Evolutionary conservation across 2,329 filamentous ascomycete species (phyloP), one percentile per base, ranked within the genome.

Genomic region (Diaporthe ampelina): DNA sequence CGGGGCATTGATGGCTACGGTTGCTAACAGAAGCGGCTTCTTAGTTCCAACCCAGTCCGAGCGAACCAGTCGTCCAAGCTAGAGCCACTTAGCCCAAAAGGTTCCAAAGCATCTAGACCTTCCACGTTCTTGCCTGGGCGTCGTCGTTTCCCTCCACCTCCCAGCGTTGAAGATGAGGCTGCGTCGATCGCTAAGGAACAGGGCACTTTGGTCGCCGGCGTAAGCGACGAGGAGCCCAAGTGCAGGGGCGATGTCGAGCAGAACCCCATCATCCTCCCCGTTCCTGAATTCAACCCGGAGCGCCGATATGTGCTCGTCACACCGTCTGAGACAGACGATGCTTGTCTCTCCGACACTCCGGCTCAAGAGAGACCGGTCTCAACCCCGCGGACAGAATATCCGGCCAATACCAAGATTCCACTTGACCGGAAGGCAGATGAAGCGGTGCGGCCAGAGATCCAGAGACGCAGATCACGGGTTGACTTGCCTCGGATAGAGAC

Each of bases 151-250:
- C 91, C 92, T 8, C 93, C 92, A 1, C 86, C 86, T 24, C 92
- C 93, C 5, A 91, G 83, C 48, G 92, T 93, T 63, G 93, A 95
- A 81, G 93, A 95, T 80, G 93, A 94, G 81, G 84, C 81, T 21
- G 87, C 85, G 19, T 90, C 93, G 10, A 82, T 94, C 50, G 88
- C 88, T 8, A 90, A 87, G 80, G 93, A 95, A 80, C 83, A 89
- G 78, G 85, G 86, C 35, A 79, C 81, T 57, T 82, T 83, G 37
- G 77, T 79, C 45, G 77, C 82, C 50, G 77, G 77, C 68, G 81
- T 77, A 57, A 78, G 77, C 71, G 86, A 85, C 73, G 91, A 92
- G 77, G 90, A 92, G 74, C 87, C 89, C 37, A 86, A 87, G 67
- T 88, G 88, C 73, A 89, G 89, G 73, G 94, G 94, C 52, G 88